A percentile compares a stretch with the other conserved stretches of the same genome.
Evolutionary conservation across 2,329 filamentous ascomycete genomes (phyloP).

Genomic region (Paecilomyces sp.): DNA sequence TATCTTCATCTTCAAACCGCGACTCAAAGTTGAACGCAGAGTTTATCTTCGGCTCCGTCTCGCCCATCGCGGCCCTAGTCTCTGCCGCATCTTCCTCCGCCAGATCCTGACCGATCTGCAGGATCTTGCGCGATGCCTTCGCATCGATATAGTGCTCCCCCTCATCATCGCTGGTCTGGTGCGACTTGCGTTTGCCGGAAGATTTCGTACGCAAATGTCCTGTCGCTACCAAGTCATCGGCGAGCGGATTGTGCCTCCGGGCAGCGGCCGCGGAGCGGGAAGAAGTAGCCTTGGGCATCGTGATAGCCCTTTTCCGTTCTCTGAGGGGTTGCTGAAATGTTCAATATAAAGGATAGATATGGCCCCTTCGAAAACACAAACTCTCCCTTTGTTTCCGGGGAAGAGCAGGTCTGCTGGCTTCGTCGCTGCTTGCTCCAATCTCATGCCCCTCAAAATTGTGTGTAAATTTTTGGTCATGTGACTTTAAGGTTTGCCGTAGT

Average conservation of each 20-base stretch:
- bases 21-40: constrained; percentile 73
- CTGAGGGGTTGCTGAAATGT: neutral
- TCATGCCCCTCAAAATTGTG: constrained; percentile 15
- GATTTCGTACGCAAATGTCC: constrained; percentile 66
- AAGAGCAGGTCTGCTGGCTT: neutral
- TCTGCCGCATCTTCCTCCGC: constrained; percentile 69
- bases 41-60: constrained; percentile 44
- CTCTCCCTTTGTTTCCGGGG: neutral
- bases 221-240: constrained; percentile 73
- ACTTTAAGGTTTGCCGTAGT: constrained; percentile 24
- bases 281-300: constrained; percentile 74
- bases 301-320: constrained; percentile 5
- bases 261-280: constrained; percentile 47
- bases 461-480: constrained; percentile 31
- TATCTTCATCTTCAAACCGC: constrained; percentile 54
- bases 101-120: constrained; percentile 82
- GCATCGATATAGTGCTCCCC: constrained; percentile 72
- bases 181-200: constrained; percentile 60
- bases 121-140: constrained; percentile 78
- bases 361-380: neutral
- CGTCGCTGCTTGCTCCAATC: neutral
- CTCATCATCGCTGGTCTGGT: constrained; percentile 45
- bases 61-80: constrained; percentile 23
- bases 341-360: neutral
- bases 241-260: constrained; percentile 81